phyloP scores from a whole-genome alignment of 768 basidiomycete species.

The Russula olivacea region DNA sequence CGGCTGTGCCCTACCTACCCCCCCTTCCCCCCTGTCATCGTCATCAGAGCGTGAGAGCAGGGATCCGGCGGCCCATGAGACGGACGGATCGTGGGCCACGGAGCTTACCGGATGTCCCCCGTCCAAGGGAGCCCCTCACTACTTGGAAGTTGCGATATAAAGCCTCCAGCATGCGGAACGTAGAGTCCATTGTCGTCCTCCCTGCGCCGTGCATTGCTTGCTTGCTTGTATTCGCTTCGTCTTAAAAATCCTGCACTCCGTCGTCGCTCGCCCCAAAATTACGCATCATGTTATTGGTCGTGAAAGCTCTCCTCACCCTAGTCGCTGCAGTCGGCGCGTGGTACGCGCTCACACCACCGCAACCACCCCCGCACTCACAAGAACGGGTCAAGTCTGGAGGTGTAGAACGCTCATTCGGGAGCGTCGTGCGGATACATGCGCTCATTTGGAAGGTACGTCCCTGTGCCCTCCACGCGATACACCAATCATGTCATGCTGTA shows the following conservation, averaged over 20 bases:
- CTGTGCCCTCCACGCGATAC: background rate
- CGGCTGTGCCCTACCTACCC: background rate
- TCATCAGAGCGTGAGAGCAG: background rate
- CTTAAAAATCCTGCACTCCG: background rate
- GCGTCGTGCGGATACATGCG: slow-evolving; percentile 19
- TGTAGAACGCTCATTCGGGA: slow-evolving; percentile 21
- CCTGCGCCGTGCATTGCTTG: background rate
- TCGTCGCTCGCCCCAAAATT: background rate
- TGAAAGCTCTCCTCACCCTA: slow-evolving; percentile 14
- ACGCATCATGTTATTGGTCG: slow-evolving; percentile 6
- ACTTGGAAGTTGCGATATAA: background rate
- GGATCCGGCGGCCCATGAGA: too few species aligned
- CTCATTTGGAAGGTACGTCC: slow-evolving; percentile 22
- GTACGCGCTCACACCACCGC: slow-evolving; percentile 23
- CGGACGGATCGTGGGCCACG: slow-evolving; percentile 6
- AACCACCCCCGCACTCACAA: slow-evolving; percentile 11
- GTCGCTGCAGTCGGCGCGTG: slow-evolving; percentile 12
- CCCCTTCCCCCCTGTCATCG: background rate
- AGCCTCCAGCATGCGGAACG: background rate
- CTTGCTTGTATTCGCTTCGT: background rate
- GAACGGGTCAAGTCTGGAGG: slow-evolving; percentile 18
- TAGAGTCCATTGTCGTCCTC: background rate
- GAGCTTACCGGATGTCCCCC: background rate
- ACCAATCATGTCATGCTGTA: background rate
- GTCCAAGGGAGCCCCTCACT: background rate